Conservation (phyloP, 179 eudicot species). For the Beta macrorhiza region DNA sequence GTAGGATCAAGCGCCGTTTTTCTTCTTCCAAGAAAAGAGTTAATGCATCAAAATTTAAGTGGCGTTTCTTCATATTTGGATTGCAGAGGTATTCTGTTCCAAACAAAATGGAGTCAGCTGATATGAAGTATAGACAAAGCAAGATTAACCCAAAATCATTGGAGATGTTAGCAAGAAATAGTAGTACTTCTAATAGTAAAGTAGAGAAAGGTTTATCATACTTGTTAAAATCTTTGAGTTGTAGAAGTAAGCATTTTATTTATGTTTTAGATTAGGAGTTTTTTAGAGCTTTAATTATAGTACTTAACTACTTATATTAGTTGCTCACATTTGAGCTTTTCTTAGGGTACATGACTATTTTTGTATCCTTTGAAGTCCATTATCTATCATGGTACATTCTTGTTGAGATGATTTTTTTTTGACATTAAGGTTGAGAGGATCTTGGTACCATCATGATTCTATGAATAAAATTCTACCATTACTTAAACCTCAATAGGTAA, state of each 20-base stretch:
- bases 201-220: slow-evolving; percentile 19
- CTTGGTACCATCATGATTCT: too few species aligned
- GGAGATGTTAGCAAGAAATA: slow-evolving; percentile 23
- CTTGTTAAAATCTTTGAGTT: slow-evolving; percentile 30
- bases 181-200: slow-evolving; percentile 13
- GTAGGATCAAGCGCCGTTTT: not conserved
- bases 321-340: too few species aligned
- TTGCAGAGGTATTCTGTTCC: slow-evolving; percentile 17
- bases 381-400: too few species aligned
- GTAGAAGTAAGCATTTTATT: slow-evolving; percentile 16
- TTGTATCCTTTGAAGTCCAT: too few species aligned
- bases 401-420: too few species aligned
- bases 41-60: slow-evolving; percentile 20
- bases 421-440: too few species aligned
- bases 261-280: slow-evolving; percentile 17
- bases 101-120: slow-evolving; percentile 17
- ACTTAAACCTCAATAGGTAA: too few species aligned
- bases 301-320: too few species aligned
- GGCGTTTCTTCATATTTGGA: slow-evolving; percentile 26
- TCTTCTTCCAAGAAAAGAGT: not conserved
- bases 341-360: too few species aligned
- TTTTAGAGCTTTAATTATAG: not conserved
- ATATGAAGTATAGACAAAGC: slow-evolving; percentile 31
- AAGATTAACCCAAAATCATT: slow-evolving; percentile 20
- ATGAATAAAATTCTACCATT: too few species aligned